Percentiles rank a stretch among this genome's conserved stretches.
Conservation (phyloP, 2,329 filamentous ascomycete species). For the Coniella vitis region DNA sequence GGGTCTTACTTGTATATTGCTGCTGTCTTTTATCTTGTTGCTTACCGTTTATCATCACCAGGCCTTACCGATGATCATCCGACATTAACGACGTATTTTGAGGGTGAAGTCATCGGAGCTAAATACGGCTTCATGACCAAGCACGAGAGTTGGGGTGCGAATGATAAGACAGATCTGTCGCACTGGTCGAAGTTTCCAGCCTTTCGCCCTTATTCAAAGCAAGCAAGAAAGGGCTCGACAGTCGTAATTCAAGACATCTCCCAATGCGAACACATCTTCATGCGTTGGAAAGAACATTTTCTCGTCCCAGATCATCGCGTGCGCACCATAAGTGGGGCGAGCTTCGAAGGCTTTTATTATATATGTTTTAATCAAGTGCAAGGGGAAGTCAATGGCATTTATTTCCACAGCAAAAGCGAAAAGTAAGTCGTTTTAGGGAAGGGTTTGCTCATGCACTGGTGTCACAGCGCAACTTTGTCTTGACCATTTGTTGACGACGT, state of each 20-base stretch:
- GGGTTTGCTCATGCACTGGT: background rate
- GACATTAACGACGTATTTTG: slow-evolving; percentile 96
- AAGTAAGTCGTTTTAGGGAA: slow-evolving; percentile 61
- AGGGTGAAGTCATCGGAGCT: slow-evolving; percentile 92
- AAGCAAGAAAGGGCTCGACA: slow-evolving; percentile 50
- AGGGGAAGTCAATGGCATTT: slow-evolving; percentile 85
- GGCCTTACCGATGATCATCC: slow-evolving; percentile 92
- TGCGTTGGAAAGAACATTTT: slow-evolving; percentile 99
- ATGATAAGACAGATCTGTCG: slow-evolving; percentile 80
- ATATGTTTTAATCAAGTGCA: slow-evolving; percentile 95
- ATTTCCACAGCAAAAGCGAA: slow-evolving; percentile 97
- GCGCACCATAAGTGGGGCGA: slow-evolving; percentile 83
- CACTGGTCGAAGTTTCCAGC: slow-evolving; percentile 90
- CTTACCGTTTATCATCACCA: slow-evolving; percentile 31
- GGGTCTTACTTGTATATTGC: slow-evolving; percentile 20
- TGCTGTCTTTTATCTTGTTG: background rate
- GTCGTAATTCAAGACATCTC: slow-evolving; percentile 58
- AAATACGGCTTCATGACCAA: slow-evolving; percentile 93
- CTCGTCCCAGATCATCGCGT: slow-evolving; percentile 92
- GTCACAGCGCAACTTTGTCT: background rate
- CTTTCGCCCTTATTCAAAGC: slow-evolving; percentile 67
- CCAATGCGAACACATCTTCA: slow-evolving; percentile 86
- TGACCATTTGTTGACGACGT: background rate
- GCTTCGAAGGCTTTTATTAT: slow-evolving; percentile 98
- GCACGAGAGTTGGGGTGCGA: slow-evolving; percentile 86